Base-by-base conservation (phyloP, 2,329 filamentous ascomycete species). In the Clarireedia hainanense region DNA sequence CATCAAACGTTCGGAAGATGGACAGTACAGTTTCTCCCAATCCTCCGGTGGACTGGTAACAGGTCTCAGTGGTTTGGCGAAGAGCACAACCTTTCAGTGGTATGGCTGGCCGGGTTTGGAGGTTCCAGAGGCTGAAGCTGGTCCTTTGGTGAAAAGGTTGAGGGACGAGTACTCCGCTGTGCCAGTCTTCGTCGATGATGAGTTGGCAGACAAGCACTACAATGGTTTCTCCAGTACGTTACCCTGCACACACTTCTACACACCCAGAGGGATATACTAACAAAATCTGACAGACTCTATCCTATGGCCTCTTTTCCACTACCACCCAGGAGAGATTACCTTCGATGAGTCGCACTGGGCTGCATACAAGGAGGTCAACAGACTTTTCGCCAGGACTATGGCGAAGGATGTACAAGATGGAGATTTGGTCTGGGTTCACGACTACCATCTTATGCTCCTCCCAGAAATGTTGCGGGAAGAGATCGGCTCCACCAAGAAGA, bases 291-390 rank as follows among this genome's bases (percentile, higher is more conserved):
- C 63, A 92, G 90, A 99, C 73, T 95, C 90, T 6, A 97, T 97
- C 71, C 85, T 99, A 58, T 99, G 94, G 94, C 94, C 94, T 2
- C 84, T 99, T 40, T 95, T 99, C 77, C 94, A 97, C 76, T 97
- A 97, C 75, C 94, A 99, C 73, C 92, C 94, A 50, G 92, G 92
- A 69, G 92, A 97, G 77, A 96, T 97, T 66, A 96, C 91, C 46
- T 97, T 97, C 71, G 91, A 97, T 74, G 92, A 97, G 74, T 87
- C 86, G 43, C 88, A 91, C 4, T 99, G 94, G 94, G 80, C 85
- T 24, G 92, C 91, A 52, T 97, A 97, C 76, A 85, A 85, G 67
- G 88, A 96, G 69, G 92, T 95, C 63, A 99, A 97, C 73, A 83
- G 87, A 48, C 79, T 95, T 6, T 99, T 97, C 68, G 92, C 94